Percentiles rank a stretch among this genome's conserved stretches.
Conservation (phyloP, 805 yeast genomes). For the Hanseniaspora occidentalis region DNA sequence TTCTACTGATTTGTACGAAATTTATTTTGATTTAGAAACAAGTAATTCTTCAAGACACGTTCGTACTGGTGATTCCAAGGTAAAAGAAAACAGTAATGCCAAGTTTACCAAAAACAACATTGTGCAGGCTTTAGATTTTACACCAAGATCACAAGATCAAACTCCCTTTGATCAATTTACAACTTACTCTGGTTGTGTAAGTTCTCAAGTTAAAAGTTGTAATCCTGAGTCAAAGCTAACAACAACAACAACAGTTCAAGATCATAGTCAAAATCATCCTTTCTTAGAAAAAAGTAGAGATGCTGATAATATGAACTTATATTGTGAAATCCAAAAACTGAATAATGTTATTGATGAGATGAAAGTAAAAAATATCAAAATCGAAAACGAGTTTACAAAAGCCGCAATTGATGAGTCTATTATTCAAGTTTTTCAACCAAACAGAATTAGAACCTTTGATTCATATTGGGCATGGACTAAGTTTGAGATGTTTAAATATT, state of each 20-base stretch:
- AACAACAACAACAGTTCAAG: not conserved
- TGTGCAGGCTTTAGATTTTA: no score
- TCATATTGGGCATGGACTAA: conserved; percentile 96
- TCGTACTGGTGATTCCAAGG: conserved; percentile 34
- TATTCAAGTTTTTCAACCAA: conserved; percentile 60
- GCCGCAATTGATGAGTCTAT: conserved; percentile 67
- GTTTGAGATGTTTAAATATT: conserved; percentile 52
- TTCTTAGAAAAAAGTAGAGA: conserved; percentile 4
- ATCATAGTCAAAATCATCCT: conserved; percentile 13
- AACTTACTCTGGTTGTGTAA: not conserved
- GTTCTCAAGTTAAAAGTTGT: not conserved
- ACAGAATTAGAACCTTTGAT: conserved; percentile 75
- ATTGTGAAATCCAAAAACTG: conserved; percentile 1
- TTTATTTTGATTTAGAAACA: no score
- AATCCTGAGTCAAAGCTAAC: not conserved
- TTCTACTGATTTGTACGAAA: conserved; percentile 73
- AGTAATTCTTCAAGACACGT: no score
- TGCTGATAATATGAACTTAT: not conserved
- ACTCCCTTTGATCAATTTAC: not conserved
- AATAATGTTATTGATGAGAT: conserved; percentile 35
- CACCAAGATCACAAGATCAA: no score
- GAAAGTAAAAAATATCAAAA: conserved; percentile 47
- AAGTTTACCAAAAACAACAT: not conserved
- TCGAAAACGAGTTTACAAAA: conserved; percentile 51
- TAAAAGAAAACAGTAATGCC: conserved; percentile 7